These are phyloP conservation scores for Pouteria glomerata DNA, from an alignment of 148 eudicot genomes.

Conservation along the genomic window DNA sequence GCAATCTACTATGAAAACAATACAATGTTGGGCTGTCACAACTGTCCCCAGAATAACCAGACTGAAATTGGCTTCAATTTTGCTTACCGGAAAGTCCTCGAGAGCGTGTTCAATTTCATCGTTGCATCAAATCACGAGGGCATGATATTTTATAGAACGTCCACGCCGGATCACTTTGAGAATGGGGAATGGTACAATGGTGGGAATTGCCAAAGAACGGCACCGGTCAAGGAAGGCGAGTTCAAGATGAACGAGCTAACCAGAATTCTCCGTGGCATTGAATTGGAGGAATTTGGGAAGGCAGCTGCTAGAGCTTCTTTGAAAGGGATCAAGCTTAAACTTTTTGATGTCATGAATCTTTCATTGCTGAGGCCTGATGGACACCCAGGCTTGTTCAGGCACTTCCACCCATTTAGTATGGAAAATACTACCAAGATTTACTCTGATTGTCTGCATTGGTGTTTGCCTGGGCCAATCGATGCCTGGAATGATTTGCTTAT, in stretches of 20 bases:
- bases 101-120: conserved; percentile 38
- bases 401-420: conserved; percentile 44
- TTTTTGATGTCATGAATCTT: conserved; percentile 56
- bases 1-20: conserved; percentile 47
- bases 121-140: conserved; percentile 44
- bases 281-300: conserved; percentile 59
- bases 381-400: conserved; percentile 76
- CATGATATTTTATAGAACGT: conserved; percentile 42
- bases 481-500: conserved; percentile 77
- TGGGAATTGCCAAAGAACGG: conserved; percentile 52
- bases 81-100: conserved; percentile 46
- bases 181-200: conserved; percentile 73
- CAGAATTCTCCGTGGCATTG: conserved; percentile 42
- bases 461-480: conserved; percentile 91
- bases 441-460: conserved; percentile 83
- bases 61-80: conserved; percentile 37
- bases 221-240: conserved; percentile 58
- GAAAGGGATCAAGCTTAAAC: conserved; percentile 48
- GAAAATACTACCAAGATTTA: conserved; percentile 28
- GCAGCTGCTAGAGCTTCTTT: conserved; percentile 38
- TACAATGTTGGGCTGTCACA: conserved; percentile 43
- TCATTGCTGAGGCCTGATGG: conserved; percentile 78
- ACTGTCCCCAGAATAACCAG: conserved; percentile 34
- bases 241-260: conserved; percentile 32
- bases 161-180: conserved; percentile 83